Base-by-base conservation (phyloP, 1,284 basidiomycete species). In the Cystobasidium sp. region DNA sequence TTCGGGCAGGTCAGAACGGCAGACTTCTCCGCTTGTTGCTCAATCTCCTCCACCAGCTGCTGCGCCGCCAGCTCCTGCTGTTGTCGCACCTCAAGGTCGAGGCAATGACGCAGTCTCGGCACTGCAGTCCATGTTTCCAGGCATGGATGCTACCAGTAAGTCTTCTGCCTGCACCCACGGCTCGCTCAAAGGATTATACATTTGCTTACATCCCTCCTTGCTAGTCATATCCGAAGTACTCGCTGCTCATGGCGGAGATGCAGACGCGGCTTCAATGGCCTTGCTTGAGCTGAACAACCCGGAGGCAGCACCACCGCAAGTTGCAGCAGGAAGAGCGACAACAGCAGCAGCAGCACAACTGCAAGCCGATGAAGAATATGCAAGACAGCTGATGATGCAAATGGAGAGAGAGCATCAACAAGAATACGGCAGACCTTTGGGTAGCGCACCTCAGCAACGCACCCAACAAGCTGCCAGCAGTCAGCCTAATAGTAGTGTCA, bases 211-310 rank as follows among this genome's bases (percentile, higher is more conserved):
- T 46, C 8, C 58, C 12, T 49, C 18, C 22, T 16, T 24, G n/a
- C 61, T 31, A 71, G 69, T 73, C 63, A 73, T 73, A 12, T 41
- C 70, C 43, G 70, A 73, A 46, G 70, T 73, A 39, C 70, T 73
- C 22, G 70, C 70, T 51, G 70, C 62, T 31, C 70, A 73, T 51
- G 70, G 70, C 8, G 70, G 70, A 24, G 66, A 73, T 44, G 52
- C 70, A 44, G 70, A 73, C 43, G 70, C 70, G 20, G 70, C 70
- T 44, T 65, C 62, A 41, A 66, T 73, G 44, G 70, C 70, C 18
- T 43, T 73, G 49, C 70, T 73, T 1, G 70, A 73, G 55, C 56
- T 73, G 62, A 73, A 62, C 70, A 62, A 73, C 49, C 52, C 56
- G 41, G 52, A 59, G 18, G 9, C 70, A n/a, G 70, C 56, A 14